phyloP scores from a whole-genome alignment of 768 basidiomycete species.

The Russula earlei region DNA sequence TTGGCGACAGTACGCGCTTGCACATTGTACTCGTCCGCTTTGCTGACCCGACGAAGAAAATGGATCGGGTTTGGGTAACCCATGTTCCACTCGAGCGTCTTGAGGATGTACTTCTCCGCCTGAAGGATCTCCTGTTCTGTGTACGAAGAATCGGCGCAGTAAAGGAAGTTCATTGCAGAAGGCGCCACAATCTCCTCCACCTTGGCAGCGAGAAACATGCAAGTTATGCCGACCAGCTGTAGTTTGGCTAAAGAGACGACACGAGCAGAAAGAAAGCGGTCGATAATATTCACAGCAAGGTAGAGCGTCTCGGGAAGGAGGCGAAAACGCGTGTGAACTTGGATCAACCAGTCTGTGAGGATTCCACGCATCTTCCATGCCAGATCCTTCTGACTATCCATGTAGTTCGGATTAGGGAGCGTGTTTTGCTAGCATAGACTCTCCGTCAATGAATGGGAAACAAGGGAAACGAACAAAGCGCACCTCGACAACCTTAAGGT shows the following conservation, averaged over 20 bases:
- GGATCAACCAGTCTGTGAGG: slow-evolving; percentile 88
- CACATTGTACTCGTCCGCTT: slow-evolving; percentile 86
- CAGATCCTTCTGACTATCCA: slow-evolving; percentile 73
- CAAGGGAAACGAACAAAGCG: slow-evolving; percentile 16
- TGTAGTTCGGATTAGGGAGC: slow-evolving; percentile 79
- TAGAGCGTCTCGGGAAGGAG: slow-evolving; percentile 88
- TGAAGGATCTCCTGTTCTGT: slow-evolving; percentile 73
- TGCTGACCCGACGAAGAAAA: slow-evolving; percentile 81
- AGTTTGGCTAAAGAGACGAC: slow-evolving; percentile 52
- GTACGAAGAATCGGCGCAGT: slow-evolving; percentile 71
- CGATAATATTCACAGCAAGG: slow-evolving; percentile 75
- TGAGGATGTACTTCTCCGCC: slow-evolving; percentile 82
- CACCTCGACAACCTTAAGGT: slow-evolving; percentile 83
- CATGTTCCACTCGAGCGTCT: slow-evolving; percentile 79
- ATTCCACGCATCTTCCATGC: slow-evolving; percentile 86
- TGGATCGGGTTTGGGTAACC: slow-evolving; percentile 83
- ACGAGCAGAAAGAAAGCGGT: slow-evolving; percentile 52
- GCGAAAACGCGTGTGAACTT: slow-evolving; percentile 80
- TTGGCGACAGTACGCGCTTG: slow-evolving; percentile 82
- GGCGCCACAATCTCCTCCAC: slow-evolving; percentile 91
- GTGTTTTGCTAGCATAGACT: slow-evolving; percentile 45
- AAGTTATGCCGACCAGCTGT: slow-evolving; percentile 79
- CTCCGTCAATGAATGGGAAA: slow-evolving; percentile 8
- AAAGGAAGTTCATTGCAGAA: slow-evolving; percentile 68
- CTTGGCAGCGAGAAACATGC: slow-evolving; percentile 83